These are phyloP conservation scores for Incumbomyces lentus DNA, from an alignment of 2,329 filamentous ascomycete species.

Conservation along the genomic window DNA sequence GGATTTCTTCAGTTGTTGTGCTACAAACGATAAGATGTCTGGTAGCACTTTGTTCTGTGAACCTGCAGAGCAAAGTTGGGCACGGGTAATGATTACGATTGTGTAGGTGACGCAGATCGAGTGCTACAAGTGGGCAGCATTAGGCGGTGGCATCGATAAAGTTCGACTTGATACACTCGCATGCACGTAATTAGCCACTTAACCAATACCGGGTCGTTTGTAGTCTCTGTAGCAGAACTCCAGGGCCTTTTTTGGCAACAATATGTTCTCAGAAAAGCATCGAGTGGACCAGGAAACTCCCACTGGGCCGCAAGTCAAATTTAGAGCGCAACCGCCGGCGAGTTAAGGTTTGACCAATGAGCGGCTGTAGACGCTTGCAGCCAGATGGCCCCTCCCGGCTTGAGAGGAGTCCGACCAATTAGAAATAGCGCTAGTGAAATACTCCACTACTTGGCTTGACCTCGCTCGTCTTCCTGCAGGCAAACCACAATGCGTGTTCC, in stretches of 20 bases:
- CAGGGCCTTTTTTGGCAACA: not conserved
- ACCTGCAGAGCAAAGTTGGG: too few relatives aligned
- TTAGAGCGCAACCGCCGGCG: constrained; percentile 6
- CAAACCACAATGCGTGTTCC: constrained; percentile 6
- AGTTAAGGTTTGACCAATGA: constrained; percentile 4
- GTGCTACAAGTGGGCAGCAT: too few relatives aligned
- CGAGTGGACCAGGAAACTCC: constrained; percentile 2
- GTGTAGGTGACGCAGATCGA: too few relatives aligned
- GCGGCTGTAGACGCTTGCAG: not conserved
- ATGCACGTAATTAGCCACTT: not conserved
- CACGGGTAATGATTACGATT: too few relatives aligned
- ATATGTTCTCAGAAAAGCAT: too few relatives aligned
- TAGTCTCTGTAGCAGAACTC: not conserved
- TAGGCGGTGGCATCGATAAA: too few relatives aligned
- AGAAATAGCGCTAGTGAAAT: not conserved
- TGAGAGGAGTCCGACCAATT: not conserved
- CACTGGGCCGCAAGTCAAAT: constrained; percentile 6
- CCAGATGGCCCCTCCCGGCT: not conserved
- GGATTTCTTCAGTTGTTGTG: too few relatives aligned
- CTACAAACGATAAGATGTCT: too few relatives aligned
- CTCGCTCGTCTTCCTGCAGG: constrained; percentile 4
- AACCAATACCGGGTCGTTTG: too few relatives aligned
- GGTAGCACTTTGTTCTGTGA: too few relatives aligned
- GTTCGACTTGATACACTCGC: not conserved
- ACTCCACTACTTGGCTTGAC: constrained; percentile 5